Percentiles rank a stretch among this genome's conserved stretches.
Evolutionary conservation across 2,329 filamentous ascomycete genomes (phyloP).

Genomic region (Colletotrichum chlorophyti): DNA sequence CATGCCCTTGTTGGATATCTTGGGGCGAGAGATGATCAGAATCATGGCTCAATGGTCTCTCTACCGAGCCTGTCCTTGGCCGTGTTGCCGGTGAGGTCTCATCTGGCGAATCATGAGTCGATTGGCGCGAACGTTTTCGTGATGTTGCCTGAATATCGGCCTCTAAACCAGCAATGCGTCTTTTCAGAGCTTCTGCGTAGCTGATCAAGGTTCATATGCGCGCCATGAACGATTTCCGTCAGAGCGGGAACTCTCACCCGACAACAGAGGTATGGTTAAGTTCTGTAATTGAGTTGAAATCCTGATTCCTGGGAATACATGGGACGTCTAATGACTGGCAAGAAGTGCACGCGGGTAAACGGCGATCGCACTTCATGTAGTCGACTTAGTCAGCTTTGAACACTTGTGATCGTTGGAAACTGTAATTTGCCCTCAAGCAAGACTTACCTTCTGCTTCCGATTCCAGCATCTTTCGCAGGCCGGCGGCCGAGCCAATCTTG

Average conservation of each 20-base stretch:
- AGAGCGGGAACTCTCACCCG: not conserved
- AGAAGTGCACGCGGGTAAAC: conserved; percentile 8
- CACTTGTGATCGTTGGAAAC: not conserved
- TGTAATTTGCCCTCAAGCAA: no score
- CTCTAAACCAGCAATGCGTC: conserved; percentile 12
- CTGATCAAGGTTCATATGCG: not conserved
- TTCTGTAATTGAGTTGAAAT: conserved; percentile 5
- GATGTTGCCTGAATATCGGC: not conserved
- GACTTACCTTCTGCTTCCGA: conserved; percentile 22
- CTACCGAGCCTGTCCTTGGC: not conserved
- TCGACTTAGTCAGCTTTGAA: not conserved
- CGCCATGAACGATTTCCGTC: not conserved
- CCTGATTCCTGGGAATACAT: conserved; percentile 11
- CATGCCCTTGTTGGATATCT: not conserved
- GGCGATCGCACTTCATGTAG: conserved; percentile 10
- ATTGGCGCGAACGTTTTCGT: conserved; percentile 8
- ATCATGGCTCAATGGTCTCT: not conserved
- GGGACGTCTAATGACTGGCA: not conserved
- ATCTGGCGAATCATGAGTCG: not conserved
- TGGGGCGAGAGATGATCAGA: no score
- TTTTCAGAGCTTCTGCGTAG: conserved; percentile 15
- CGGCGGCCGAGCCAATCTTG: not conserved
- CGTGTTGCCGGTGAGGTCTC: not conserved
- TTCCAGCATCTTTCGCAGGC: conserved; percentile 24
- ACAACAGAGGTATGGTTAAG: conserved; percentile 15